Evolutionary conservation across 2,329 filamentous ascomycete species (phyloP).

Genomic region (Aspergillus calidoustus): DNA sequence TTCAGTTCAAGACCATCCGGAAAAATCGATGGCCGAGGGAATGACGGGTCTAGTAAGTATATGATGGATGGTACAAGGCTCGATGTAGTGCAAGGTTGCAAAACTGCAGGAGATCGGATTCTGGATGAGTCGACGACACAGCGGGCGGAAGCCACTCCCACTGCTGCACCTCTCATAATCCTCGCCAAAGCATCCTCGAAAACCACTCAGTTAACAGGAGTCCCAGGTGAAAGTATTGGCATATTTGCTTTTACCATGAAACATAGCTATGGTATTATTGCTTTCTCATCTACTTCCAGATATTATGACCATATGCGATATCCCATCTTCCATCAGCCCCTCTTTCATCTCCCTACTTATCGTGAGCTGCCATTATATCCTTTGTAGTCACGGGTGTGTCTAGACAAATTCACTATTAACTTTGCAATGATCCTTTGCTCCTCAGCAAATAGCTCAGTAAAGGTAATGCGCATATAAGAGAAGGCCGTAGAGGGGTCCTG

Average conservation of each 20-base stretch:
- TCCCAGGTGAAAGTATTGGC: neutral
- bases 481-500: conserved; percentile 13
- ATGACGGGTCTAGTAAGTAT: neutral
- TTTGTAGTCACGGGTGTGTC: too few species aligned
- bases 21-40: neutral
- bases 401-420: too few species aligned
- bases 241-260: too few species aligned
- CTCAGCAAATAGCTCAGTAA: neutral
- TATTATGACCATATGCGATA: too few species aligned
- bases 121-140: neutral
- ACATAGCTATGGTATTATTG: too few species aligned
- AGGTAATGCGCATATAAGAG: neutral
- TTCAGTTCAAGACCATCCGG: neutral
- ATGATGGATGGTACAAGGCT: neutral
- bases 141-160: neutral
- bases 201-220: neutral
- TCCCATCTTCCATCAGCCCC: too few species aligned
- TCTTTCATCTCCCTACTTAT: too few species aligned
- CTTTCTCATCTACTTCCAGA: too few species aligned
- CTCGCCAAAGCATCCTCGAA: neutral
- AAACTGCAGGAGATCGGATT: neutral
- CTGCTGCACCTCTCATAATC: neutral
- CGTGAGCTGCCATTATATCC: too few species aligned
- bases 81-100: neutral
- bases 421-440: neutral